A percentile compares a stretch with the other conserved stretches of the same genome.
phyloP scores from a whole-genome alignment of 805 yeast genomes.

The Ogataea trehalophila region DNA sequence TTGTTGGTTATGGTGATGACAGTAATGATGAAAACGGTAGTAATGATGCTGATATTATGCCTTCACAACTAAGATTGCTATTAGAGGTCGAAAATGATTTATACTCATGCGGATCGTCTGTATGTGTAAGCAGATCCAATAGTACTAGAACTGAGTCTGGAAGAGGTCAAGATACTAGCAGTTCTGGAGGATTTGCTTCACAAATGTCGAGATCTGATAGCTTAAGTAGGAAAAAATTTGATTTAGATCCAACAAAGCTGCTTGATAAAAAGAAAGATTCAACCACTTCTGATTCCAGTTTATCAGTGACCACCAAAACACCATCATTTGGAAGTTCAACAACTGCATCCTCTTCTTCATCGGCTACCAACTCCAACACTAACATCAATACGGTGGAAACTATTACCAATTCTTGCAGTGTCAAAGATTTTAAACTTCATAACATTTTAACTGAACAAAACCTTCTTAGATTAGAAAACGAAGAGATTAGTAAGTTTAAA shows the following conservation, averaged over 20 bases:
- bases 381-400: constrained; percentile 5
- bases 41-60: constrained; percentile 23
- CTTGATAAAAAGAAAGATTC: constrained; percentile 7
- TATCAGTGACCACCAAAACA: constrained; percentile 8
- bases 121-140: constrained; percentile 23
- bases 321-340: constrained; percentile 11
- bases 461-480: constrained; percentile 42
- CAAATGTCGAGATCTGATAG: not conserved
- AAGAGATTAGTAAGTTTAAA: constrained; percentile 34
- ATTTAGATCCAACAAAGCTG: not conserved
- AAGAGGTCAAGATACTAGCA: not conserved
- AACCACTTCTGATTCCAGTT: constrained; percentile 12
- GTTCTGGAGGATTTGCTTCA: not conserved
- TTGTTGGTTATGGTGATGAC: constrained; percentile 2
- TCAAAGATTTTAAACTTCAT: constrained; percentile 15
- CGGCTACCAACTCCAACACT: not conserved
- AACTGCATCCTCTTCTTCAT: constrained; percentile 2
- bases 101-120: constrained; percentile 24
- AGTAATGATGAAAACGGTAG: not conserved
- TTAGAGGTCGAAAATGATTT: constrained; percentile 34
- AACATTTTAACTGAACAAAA: constrained; percentile 35
- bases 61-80: constrained; percentile 53
- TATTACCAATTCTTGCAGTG: constrained; percentile 5
- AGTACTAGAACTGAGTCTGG: constrained; percentile 8
- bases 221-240: not conserved